Conservation (phyloP, 495 filamentous ascomycete genomes). For the Penicillium cinerascens region DNA sequence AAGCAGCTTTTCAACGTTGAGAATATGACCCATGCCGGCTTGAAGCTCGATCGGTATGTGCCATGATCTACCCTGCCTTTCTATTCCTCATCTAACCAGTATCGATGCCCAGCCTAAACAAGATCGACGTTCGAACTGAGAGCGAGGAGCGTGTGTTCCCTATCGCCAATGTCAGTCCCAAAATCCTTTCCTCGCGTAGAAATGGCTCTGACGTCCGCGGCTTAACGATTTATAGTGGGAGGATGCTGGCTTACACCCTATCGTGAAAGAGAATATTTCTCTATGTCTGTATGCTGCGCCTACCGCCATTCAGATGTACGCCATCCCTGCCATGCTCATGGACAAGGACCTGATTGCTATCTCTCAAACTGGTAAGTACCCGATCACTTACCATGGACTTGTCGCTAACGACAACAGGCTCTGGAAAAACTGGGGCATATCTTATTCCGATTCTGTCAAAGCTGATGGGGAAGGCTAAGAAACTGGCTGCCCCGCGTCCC, state of each 20-base stretch:
- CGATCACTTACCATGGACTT: background rate
- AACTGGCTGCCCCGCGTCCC: slow-evolving; percentile 72
- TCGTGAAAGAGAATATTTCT: slow-evolving; percentile 72
- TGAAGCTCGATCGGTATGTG: slow-evolving; percentile 39
- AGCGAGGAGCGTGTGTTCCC: slow-evolving; percentile 26
- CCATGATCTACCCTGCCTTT: background rate
- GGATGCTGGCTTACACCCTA: slow-evolving; percentile 79
- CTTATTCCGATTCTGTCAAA: slow-evolving; percentile 84
- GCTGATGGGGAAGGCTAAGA: slow-evolving; percentile 91
- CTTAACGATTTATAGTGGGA: slow-evolving; percentile 51
- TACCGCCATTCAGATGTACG: slow-evolving; percentile 83
- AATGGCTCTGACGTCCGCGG: slow-evolving; percentile 46
- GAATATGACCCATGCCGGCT: slow-evolving; percentile 39
- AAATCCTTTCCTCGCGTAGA: slow-evolving; percentile 1
- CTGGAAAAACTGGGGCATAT: slow-evolving; percentile 93
- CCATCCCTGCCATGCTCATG: slow-evolving; percentile 68
- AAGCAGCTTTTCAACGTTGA: slow-evolving; percentile 62
- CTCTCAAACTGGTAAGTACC: slow-evolving; percentile 83
- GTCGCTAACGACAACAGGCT: slow-evolving; percentile 54
- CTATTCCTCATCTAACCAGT: background rate
- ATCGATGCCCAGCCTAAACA: background rate
- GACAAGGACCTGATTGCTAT: slow-evolving; percentile 79
- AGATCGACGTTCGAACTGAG: slow-evolving; percentile 8
- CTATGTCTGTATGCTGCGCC: slow-evolving; percentile 63
- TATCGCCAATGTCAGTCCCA: slow-evolving; percentile 27